Base-by-base conservation (phyloP, 495 filamentous ascomycete genomes). In the Hypoxylon perforatum region DNA sequence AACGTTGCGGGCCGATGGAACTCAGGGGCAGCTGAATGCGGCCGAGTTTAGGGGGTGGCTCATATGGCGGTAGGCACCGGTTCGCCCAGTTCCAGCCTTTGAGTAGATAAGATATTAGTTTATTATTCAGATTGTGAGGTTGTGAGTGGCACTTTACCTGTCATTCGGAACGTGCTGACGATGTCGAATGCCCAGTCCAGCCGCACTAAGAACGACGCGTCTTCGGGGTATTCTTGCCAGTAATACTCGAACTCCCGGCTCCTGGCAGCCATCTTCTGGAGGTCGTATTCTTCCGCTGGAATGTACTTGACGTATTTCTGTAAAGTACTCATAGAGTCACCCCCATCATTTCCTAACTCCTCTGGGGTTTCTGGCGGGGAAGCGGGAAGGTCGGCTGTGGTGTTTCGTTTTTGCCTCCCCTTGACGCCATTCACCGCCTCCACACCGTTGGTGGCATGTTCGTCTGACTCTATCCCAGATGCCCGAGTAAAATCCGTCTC, bases 31-130 rank as follows among this genome's bases (percentile, higher is more conserved):
- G 80, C 72, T 33, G 89, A 77, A 38, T 73, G 69, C 52, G 69
- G 67, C 45, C 61, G 47, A 68, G 44, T 46, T 14, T 67, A 10
- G 62, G 62, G 41, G 90, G 89, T 4, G 57, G 71, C 25, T 64
- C 48, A 23, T 90, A 80, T 9, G 85, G 82, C 7, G 87, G 87
- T 3, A 91, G 72, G 19, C 80, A 81, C 9, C 85, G 74, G 49
- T 86, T 84, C 14, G 87, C 83, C 83, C 87, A 91, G 69, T 89
- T 92, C 92, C 92, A 97, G 66, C 91, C 91, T 75, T 21, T 14
- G 18, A 33, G 19, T 23, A 38, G 51, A 15, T 57, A 25, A 38
- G 51, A 15, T 57, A 25, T 57, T 45, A 48, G 15, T 39, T 3
- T 18, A 4, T 21, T 41, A 11, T 36, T 39, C 2, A 15, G 9